Conservation (phyloP, 2,329 filamentous ascomycete species). For the Phialemonium atrogriseum region DNA sequence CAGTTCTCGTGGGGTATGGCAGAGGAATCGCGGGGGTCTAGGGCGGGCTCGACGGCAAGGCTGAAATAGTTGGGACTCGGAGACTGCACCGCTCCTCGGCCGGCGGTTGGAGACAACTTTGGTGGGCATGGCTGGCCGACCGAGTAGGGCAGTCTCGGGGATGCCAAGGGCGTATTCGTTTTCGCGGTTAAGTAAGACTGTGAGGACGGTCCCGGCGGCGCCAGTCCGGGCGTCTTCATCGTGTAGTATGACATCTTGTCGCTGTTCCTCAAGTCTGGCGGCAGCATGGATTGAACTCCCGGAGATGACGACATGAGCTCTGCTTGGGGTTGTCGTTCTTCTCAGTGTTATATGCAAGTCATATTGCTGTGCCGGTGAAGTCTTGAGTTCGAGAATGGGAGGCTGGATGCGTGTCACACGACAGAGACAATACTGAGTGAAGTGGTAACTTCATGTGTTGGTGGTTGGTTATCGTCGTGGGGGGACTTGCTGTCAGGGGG, state of each 20-base stretch:
- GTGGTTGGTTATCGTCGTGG: too few relatives aligned
- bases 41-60: conserved; percentile 54
- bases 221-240: conserved; percentile 36
- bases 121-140: conserved; percentile 47
- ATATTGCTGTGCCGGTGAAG: too few relatives aligned
- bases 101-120: conserved; percentile 32
- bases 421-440: too few relatives aligned
- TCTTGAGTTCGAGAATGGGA: too few relatives aligned
- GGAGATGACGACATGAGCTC: too few relatives aligned
- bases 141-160: conserved; percentile 43
- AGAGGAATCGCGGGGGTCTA: conserved; percentile 55
- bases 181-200: conserved; percentile 31
- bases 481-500: too few relatives aligned
- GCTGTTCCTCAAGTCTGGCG: conserved; percentile 19
- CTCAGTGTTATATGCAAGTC: too few relatives aligned
- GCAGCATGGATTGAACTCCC: conserved; percentile 14
- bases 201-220: conserved; percentile 25
- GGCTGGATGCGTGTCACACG: too few relatives aligned
- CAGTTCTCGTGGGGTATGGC: conserved; percentile 62
- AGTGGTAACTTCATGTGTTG: too few relatives aligned
- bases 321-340: not conserved
- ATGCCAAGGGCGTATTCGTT: conserved; percentile 42
- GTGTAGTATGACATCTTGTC: conserved; percentile 31
- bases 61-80: conserved; percentile 85
- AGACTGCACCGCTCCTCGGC: conserved; percentile 30